Evolutionary conservation across 805 yeast genomes (phyloP), one percentile per base, ranked within the genome.

Genomic region (Yarrowia divulgata): DNA sequence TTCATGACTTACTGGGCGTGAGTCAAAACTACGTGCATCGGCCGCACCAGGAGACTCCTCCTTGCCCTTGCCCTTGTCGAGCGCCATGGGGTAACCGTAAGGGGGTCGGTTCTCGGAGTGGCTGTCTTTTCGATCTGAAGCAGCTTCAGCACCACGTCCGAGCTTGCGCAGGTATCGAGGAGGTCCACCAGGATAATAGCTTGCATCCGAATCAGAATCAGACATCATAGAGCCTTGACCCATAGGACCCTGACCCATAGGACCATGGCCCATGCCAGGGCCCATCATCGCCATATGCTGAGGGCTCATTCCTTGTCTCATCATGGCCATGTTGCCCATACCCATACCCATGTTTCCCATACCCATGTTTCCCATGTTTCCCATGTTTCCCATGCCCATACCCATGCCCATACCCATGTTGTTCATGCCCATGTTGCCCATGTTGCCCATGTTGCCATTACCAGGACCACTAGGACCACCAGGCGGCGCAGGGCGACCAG

Each of bases 271-370:
- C 58, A 52, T 52, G 3, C 39, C 29, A 10, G 19, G 46, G 10
- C 49, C 64, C 64, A 58, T 58, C 58, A 52, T 50, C 5, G 37
- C 37, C 60, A 54, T 54, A 12, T 54, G 60, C 19, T 54, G 60
- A 14, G 60, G 60, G 14, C 60, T 54, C 19, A 54, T 54, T 3
- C 60, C 60, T 37, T 54, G 60, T 16, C 60, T 37, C 60, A 54
- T 57, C 63, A 57, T 57, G 1, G 63, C 48, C 63, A 55, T 55
- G 58, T 54, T 54, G 4, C 62, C 62, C 62, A 55, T 55, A 7
- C 46, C 46, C 62, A 55, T 55, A 6, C 46, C 62, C 58, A 54
- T 54, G 23, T 39, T 18, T 5, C 34, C 34, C 62, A 52, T 52
- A 5, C 57, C 57, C 55, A 35, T 35, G 35, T 35, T 10, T 16